phyloP scores from a whole-genome alignment of 352 stramenopile species.

The Sclerospora graminicola region DNA sequence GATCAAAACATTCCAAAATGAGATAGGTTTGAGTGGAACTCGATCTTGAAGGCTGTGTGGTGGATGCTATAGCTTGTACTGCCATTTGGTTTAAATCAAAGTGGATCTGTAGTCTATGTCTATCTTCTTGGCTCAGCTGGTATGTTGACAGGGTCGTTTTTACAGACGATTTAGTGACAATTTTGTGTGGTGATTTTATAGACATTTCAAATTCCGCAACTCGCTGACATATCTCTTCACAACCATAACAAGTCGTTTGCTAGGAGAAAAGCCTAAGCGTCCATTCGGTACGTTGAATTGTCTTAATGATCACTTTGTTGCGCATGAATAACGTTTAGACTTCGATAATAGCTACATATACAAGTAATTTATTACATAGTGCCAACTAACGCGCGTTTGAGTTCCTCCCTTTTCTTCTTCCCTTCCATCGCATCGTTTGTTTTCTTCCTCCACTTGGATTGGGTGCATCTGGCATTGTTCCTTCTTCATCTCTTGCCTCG shows the following conservation, averaged over 20 bases:
- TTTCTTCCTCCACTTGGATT: too few species aligned
- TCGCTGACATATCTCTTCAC: slow-evolving; percentile 84
- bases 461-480: too few species aligned
- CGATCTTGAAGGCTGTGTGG: too few species aligned
- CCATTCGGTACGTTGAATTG: slow-evolving; percentile 39
- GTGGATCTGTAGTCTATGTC: slow-evolving; percentile 70
- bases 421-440: too few species aligned
- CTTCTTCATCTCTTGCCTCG: too few species aligned
- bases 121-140: slow-evolving; percentile 65
- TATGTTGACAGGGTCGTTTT: too few species aligned
- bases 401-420: too few species aligned
- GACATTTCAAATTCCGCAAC: slow-evolving; percentile 84
- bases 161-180: neutral
- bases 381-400: too few species aligned
- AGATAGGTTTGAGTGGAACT: neutral
- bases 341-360: slow-evolving; percentile 38
- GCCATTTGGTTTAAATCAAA: slow-evolving; percentile 79
- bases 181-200: slow-evolving; percentile 8
- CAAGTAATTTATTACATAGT: too few species aligned
- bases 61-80: slow-evolving; percentile 49
- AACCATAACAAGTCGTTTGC: slow-evolving; percentile 56
- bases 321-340: neutral
- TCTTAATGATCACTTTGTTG: neutral
- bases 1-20: neutral
- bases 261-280: slow-evolving; percentile 62